Evolutionary conservation across 1,139 yeast species (phyloP), one percentile per base, ranked within the genome.

Genomic region (Geotrichum carabidarum): DNA sequence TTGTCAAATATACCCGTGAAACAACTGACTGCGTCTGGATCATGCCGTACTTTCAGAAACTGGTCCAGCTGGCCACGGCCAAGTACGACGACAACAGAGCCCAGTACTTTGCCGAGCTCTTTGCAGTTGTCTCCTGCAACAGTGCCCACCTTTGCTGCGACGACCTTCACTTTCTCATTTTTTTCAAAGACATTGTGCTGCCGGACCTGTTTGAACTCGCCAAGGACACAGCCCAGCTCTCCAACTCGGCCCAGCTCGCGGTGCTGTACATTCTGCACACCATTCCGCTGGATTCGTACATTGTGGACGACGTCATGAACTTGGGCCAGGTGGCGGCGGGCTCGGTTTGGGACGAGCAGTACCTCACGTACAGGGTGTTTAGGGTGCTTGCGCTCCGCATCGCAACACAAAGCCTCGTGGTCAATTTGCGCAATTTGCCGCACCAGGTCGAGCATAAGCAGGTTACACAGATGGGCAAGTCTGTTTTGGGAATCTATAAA

Each of bases 221-320:
- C 12, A n/a, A 43, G 11, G 36, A 43, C n/a, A 12, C 36, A 8
- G 4, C 36, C 32, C 14, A 22, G 36, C 36, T 22, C 9, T 22
- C 46, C 46, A 43, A 43, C 46, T 43, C 46, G n/a, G 36, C 17
- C 30, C 46, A 43, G 30, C 35, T 22, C n/a, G n/a, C 46, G 15
- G 17, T 43, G 31, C 18, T 31, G 4, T 31, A 43, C 14, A 43
- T 43, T n/a, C 12, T 43, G 8, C 15, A 11, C 17, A 32, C 12
- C 9, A 11, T 43, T n/a, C 46, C 46, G 8, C 14, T 43, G 4
- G 27, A 12, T 18, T 43, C 32, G 6, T 11, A 43, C 3, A 43
- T 43, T 8, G 36, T 43, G 3, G 9, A 22, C 35, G 14, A 8
- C 11, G 6, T 43, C 18, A 6, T 43, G n/a, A 27, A 12, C 17